These are phyloP conservation scores for Rubus parviflorus DNA, from an alignment of 306 rosid genomes.

Conservation along the genomic window DNA sequence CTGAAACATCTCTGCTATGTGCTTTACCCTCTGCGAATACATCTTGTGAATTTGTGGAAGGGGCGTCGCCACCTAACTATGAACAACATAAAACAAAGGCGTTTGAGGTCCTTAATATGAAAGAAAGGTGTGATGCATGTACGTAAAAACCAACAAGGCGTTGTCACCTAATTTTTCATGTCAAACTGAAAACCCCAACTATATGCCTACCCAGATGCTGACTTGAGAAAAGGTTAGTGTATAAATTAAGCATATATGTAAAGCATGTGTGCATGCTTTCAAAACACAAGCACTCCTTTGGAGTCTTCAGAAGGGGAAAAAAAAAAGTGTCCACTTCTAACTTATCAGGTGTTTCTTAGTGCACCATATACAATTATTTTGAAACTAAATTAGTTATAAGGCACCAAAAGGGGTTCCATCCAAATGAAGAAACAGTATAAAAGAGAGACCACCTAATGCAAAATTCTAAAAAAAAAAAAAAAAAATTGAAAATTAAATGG, in stretches of 20 bases:
- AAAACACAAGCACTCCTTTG: background rate
- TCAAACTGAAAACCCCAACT: background rate
- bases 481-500: background rate
- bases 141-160: background rate
- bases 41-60: conserved; percentile 38
- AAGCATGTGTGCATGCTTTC: background rate
- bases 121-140: background rate
- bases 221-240: background rate
- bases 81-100: conserved; percentile 15
- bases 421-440: background rate
- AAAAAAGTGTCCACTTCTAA: too few relatives aligned
- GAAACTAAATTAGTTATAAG: too few relatives aligned
- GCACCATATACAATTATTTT: too few relatives aligned
- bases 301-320: background rate
- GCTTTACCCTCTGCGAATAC: conserved; percentile 10
- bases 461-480: background rate
- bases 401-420: background rate
- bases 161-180: background rate
- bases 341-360: too few relatives aligned
- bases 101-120: background rate
- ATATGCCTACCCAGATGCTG: background rate
- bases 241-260: background rate
- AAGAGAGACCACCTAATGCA: background rate
- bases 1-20: conserved; percentile 31
- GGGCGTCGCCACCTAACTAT: conserved; percentile 37